These are phyloP conservation scores for Ascoidea rubescens DNA, from an alignment of 805 yeast genomes.

Conservation along the genomic window DNA sequence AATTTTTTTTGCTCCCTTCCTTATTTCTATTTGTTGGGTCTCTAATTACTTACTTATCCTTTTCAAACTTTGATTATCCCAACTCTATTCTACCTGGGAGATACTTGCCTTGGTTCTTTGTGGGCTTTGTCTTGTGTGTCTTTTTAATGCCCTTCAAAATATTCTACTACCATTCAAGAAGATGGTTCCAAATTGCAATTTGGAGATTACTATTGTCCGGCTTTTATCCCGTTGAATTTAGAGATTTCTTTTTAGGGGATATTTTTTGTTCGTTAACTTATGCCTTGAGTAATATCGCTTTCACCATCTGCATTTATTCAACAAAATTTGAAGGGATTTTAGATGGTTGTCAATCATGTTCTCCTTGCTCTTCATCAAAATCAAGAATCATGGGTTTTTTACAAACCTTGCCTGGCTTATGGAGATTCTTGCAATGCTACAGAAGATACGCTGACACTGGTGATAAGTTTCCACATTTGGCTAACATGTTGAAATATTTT, in stretches of 20 bases:
- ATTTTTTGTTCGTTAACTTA: conserved; percentile 81
- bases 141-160: conserved; percentile 50
- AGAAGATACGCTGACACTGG: conserved; percentile 89
- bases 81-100: conserved; percentile 35
- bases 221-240: conserved; percentile 85
- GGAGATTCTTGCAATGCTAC: conserved; percentile 84
- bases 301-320: conserved; percentile 74
- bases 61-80: conserved; percentile 47
- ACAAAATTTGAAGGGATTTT: conserved; percentile 50
- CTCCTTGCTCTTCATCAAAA: conserved; percentile 59
- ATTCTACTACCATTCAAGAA: conserved; percentile 47
- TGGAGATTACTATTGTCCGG: conserved; percentile 74
- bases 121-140: conserved; percentile 34
- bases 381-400: conserved; percentile 76
- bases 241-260: conserved; percentile 90
- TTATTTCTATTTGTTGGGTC: conserved; percentile 40
- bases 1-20: conserved; percentile 54
- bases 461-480: conserved; percentile 92
- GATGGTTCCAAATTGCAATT: conserved; percentile 61
- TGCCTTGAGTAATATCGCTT: conserved; percentile 70
- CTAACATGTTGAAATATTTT: conserved; percentile 71
- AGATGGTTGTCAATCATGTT: conserved; percentile 20
- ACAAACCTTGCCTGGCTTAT: conserved; percentile 71
- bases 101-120: conserved; percentile 70
- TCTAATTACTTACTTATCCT: conserved; percentile 64